Conservation (phyloP, 257 asterid genomes). For the Primulina tabacum region DNA sequence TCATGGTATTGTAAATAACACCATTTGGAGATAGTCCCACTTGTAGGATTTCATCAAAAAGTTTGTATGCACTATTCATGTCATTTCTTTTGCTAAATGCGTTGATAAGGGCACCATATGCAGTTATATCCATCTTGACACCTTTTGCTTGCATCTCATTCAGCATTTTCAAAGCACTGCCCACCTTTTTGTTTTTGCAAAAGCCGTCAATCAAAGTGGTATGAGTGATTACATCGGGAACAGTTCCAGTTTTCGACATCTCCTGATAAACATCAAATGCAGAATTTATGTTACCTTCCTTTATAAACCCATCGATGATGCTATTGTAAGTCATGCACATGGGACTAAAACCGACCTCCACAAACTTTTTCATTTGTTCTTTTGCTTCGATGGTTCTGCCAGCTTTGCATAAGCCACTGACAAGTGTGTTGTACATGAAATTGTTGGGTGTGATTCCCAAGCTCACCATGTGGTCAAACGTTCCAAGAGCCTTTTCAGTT, state of each 20-base stretch:
- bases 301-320: conserved; percentile 68
- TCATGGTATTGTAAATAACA: conserved; percentile 66
- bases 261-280: conserved; percentile 58
- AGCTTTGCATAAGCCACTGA: conserved; percentile 63
- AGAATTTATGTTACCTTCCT: conserved; percentile 48
- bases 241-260: conserved; percentile 47
- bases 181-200: conserved; percentile 42
- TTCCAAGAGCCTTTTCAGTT: conserved; percentile 46
- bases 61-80: conserved; percentile 55
- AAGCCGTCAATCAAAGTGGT: conserved; percentile 67
- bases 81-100: conserved; percentile 73
- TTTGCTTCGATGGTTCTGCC: conserved; percentile 51
- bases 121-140: conserved; percentile 57
- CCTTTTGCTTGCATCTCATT: conserved; percentile 62
- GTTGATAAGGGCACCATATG: conserved; percentile 59
- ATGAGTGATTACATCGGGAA: conserved; percentile 63
- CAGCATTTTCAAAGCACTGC: conserved; percentile 49
- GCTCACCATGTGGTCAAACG: conserved; percentile 57
- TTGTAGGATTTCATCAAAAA: conserved; percentile 61
- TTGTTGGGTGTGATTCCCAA: conserved; percentile 52
- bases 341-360: conserved; percentile 47
- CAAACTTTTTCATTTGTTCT: conserved; percentile 43
- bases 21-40: conserved; percentile 64
- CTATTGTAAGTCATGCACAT: conserved; percentile 60
- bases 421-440: conserved; percentile 48